phyloP scores from a whole-genome alignment of 179 eudicot genomes.

The Silene vulgaris region DNA sequence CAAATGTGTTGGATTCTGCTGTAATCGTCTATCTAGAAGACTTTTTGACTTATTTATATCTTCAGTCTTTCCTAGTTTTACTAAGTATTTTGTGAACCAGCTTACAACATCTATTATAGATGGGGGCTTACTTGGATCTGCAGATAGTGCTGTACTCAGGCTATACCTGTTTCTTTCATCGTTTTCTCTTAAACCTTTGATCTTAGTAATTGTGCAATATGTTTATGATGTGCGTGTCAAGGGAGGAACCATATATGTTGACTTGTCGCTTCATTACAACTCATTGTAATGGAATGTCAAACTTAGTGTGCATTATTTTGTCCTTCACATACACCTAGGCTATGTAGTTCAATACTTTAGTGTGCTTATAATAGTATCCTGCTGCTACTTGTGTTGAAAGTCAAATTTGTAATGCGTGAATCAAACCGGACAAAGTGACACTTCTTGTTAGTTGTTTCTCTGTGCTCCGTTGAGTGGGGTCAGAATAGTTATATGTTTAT shows the following conservation, averaged over 20 bases:
- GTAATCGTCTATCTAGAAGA: background rate
- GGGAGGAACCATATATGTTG: background rate
- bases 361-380: background rate
- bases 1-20: background rate
- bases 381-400: background rate
- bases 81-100: background rate
- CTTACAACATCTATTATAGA: background rate
- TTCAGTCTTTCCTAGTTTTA: too few relatives aligned
- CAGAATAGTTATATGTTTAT: background rate
- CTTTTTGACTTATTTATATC: background rate
- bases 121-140: background rate
- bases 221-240: background rate
- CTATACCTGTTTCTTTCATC: background rate
- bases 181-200: background rate
- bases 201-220: background rate
- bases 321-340: background rate
- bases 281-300: background rate
- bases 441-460: background rate
- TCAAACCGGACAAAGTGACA: background rate
- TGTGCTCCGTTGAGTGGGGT: background rate
- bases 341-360: background rate
- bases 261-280: background rate
- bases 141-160: slow-evolving; percentile 1
- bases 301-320: background rate
- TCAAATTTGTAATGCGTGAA: background rate